Base-by-base conservation (phyloP, 352 stramenopile species). In the Thalassiosira delicatula region DNA sequence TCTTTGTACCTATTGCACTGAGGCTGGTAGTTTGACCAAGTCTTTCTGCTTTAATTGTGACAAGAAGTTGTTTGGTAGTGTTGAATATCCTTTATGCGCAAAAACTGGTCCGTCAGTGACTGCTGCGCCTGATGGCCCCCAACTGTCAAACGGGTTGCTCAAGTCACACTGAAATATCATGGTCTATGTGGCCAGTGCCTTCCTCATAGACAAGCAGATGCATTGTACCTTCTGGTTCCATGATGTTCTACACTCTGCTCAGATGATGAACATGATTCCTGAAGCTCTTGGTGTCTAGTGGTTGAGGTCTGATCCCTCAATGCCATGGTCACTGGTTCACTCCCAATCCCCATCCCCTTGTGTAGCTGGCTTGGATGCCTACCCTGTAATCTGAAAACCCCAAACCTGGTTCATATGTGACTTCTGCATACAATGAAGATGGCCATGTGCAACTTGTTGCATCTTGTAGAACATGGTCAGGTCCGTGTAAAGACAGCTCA, bases 141-240 rank as follows among this genome's bases (percentile, higher is more conserved):
- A 83, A 42, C 73, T 67, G 19, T 66, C 75, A 0, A 83, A 83
- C 37, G 75, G 66, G 0, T 23, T 83, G 1, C 42, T 77, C 12
- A 67, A 83, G 37, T 40, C 29, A 8, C 29, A 51, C 3, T 83
- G 75, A 67, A 46, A 65, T 23, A 76, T 53, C 2, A 73, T 83
- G 29, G 33, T 75, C 19, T 9, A 70, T 1, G 70, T 81, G 73
- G 35, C 53, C 23, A 23, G 63, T n/a, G 33, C 73, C 7, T 76
- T 65, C 35, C 35, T 79, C 1, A 72, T 60, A 1, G 60, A 79
- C 12, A 79, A 79, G 40, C 44, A 71, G 32, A 79, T 79, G 51
- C 30, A 59, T 32, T 37, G 71, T 5, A 23, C 25, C 7, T 79
- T 57, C 46, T 79, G 71, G 71, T 81, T 67, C 30, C 60, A 40